Percentiles rank a stretch among this genome's conserved stretches.
phyloP scores from a whole-genome alignment of 192 early-diverging fungal genomes.

The Hyaloraphidium curvatum region DNA sequence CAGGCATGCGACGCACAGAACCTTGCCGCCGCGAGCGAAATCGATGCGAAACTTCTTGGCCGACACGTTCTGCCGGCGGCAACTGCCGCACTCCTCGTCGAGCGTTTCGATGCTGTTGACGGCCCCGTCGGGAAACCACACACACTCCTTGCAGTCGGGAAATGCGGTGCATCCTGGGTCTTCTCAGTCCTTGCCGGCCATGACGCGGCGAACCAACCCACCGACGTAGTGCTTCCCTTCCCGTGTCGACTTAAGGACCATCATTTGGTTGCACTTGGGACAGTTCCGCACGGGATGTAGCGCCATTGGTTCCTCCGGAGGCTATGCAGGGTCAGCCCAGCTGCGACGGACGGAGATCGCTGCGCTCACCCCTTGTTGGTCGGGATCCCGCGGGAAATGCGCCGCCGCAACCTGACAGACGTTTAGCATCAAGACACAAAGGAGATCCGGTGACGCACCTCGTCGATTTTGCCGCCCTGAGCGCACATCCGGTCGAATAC shows the following conservation, averaged over 20 bases:
- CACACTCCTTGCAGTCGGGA: slow-evolving; percentile 19
- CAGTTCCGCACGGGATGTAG: slow-evolving; percentile 6
- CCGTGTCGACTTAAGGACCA: slow-evolving; percentile 12
- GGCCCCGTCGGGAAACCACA: slow-evolving; percentile 21
- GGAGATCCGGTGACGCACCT: neutral
- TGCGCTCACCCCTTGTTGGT: neutral
- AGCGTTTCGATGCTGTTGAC: slow-evolving; percentile 3
- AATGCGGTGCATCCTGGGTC: slow-evolving; percentile 19
- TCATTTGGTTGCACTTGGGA: slow-evolving; percentile 4
- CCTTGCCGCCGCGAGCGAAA: slow-evolving; percentile 10
- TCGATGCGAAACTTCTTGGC: slow-evolving; percentile 13
- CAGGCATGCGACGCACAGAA: slow-evolving; percentile 17
- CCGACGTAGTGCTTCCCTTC: slow-evolving; percentile 3
- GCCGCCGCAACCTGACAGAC: neutral
- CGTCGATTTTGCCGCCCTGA: slow-evolving; percentile 27
- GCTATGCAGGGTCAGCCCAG: neutral
- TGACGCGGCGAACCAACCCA: slow-evolving; percentile 4
- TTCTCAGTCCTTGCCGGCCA: slow-evolving; percentile 7
- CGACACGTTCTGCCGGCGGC: slow-evolving; percentile 1
- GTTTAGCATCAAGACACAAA: neutral
- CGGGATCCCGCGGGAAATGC: neutral
- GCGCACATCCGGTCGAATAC: slow-evolving; percentile 37
- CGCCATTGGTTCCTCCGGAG: no score
- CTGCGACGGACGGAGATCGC: slow-evolving; percentile 6
- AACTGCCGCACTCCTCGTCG: neutral